Conservation (phyloP, 1,284 basidiomycete species). For the Pascua guehoae region DNA sequence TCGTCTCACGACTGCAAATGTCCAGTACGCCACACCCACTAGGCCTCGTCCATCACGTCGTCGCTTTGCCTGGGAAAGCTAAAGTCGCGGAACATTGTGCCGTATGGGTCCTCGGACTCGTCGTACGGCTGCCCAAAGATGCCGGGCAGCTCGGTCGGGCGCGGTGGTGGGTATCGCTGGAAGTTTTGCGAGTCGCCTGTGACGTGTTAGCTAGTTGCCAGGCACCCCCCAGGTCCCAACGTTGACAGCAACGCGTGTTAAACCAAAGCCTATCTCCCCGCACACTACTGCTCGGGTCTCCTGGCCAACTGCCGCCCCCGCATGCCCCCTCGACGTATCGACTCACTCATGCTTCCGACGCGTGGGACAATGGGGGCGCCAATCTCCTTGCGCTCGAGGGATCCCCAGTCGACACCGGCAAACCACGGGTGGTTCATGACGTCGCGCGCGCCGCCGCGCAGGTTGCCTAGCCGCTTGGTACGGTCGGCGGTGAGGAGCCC, state of each 20-base stretch:
- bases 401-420: conserved; percentile 53
- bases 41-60: conserved; percentile 16
- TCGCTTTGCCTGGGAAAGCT: conserved; percentile 20
- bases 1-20: too few relatives aligned
- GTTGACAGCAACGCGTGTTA: not conserved
- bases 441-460: conserved; percentile 52
- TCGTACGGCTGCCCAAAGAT: conserved; percentile 45
- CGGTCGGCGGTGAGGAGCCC: conserved; percentile 52
- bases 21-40: too few relatives aligned
- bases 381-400: conserved; percentile 50
- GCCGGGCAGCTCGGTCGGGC: conserved; percentile 49
- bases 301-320: not conserved
- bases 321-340: not conserved
- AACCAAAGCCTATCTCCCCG: too few relatives aligned
- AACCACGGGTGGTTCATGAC: conserved; percentile 54
- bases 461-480: conserved; percentile 52
- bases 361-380: conserved; percentile 53
- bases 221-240: not conserved
- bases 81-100: conserved; percentile 42
- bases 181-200: conserved; percentile 51
- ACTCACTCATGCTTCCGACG: conserved; percentile 50
- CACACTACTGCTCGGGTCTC: too few relatives aligned
- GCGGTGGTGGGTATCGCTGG: conserved; percentile 48
- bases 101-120: conserved; percentile 38
- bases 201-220: not conserved